Conservation (phyloP, 805 yeast species). For the Lachancea mirantina region DNA sequence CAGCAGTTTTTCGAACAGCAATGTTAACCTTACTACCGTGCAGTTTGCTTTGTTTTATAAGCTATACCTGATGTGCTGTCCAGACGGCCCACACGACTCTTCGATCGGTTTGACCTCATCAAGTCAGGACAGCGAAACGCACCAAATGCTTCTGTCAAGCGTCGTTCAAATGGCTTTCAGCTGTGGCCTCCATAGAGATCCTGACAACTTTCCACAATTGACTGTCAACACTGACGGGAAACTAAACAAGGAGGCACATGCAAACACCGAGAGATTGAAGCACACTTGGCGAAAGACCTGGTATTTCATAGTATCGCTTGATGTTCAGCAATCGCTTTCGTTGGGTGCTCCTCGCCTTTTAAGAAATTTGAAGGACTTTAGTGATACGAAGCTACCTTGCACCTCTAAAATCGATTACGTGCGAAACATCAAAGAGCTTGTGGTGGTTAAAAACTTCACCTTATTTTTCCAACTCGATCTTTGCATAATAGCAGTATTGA, state of each 20-base stretch:
- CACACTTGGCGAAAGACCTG: slow-evolving; percentile 55
- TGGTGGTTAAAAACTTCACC: slow-evolving; percentile 42
- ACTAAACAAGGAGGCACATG: slow-evolving; percentile 19
- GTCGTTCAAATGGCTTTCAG: slow-evolving; percentile 60
- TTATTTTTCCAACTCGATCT: slow-evolving; percentile 41
- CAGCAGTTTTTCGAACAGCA: slow-evolving; percentile 29
- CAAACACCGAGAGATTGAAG: slow-evolving; percentile 32
- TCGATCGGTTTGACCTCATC: slow-evolving; percentile 13
- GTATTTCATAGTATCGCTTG: slow-evolving; percentile 40
- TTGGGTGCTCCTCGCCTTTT: slow-evolving; percentile 36
- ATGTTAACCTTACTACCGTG: slow-evolving; percentile 35
- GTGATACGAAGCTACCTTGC: slow-evolving; percentile 40
- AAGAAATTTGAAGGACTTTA: slow-evolving; percentile 33
- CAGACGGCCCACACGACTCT: slow-evolving; percentile 34
- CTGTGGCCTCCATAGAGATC: slow-evolving; percentile 64
- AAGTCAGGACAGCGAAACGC: slow-evolving; percentile 47
- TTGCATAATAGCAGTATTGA: slow-evolving; percentile 31
- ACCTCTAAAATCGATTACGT: slow-evolving; percentile 32
- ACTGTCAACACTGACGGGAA: slow-evolving; percentile 17
- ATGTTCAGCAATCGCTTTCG: slow-evolving; percentile 37
- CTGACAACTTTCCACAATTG: slow-evolving; percentile 43
- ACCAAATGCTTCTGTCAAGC: slow-evolving; percentile 48
- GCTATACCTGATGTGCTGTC: slow-evolving; percentile 47
- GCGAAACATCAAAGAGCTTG: slow-evolving; percentile 37
- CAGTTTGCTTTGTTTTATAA: slow-evolving; percentile 56